Base-by-base conservation (phyloP, 2,329 filamentous ascomycete genomes). In the Colletotrichum lupini region DNA sequence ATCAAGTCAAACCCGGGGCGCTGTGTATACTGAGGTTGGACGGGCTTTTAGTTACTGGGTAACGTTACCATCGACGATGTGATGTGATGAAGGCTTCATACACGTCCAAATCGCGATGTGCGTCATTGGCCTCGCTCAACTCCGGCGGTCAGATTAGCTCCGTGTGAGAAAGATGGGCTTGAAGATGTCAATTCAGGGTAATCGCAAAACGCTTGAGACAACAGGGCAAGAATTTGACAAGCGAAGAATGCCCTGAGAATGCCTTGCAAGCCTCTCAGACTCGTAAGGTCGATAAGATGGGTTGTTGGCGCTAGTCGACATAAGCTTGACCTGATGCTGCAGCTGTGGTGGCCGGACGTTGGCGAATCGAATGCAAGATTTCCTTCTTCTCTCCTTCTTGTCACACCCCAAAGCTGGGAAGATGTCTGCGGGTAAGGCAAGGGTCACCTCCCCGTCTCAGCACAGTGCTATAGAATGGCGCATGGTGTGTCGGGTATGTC, bases 261-360 rank as follows among this genome's bases (percentile, higher is more conserved):
- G 14, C 24, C 28, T 61, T 49, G 60, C 55, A 6, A 56, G 26
- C 14, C 19, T 37, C 57, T 30, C 67, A 49, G 60, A 56, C 35
- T 46, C 57, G 63, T 62, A 22, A 49, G 19, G 24, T 35, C 26
- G 59, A 49, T 49, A 42, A 55, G 35, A 9, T 9, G 35, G 8
- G 24, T 14, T 14, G 16, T 66, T 61, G 35, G 35, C 61, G 32
- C 61, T n/a, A 53, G 37, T 30, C 37, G 12, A 60, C 67, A 71
- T 60, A 52, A 61, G 67, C 46, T 71, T 71, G 67, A 62, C 67
- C 57, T 66, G 32, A 35, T 60, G 55, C 52, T 22, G 26, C 32
- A 70, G 49, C 26, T 49, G 16, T 35, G 16, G 56, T 65, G 70
- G 46, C 46, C 46, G 46, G 53, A 55, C 52, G 19, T n/a, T 24